Base-by-base conservation (phyloP, 2,329 filamentous ascomycete species). In the Aspergillus fumigatiaffinis region DNA sequence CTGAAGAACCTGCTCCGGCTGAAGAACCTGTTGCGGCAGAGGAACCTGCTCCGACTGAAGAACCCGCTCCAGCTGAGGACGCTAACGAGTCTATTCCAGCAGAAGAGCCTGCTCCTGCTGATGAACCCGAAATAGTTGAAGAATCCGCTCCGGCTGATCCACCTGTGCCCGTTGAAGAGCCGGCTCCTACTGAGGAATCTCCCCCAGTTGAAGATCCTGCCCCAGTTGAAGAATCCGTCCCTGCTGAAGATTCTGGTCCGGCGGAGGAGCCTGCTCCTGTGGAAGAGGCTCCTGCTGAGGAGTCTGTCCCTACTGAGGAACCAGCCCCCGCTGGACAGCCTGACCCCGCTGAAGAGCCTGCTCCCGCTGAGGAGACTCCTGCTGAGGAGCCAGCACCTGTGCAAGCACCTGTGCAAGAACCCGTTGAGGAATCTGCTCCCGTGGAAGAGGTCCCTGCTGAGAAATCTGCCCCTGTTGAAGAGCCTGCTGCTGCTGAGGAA, bases 331-430 rank as follows among this genome's bases (percentile, higher is more conserved):
- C 2, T 8, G 28, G 10, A 10, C n/a, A n/a, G n/a, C n/a, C n/a
- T n/a, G n/a, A n/a, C n/a, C 52, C 58, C 47, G 60, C 63, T 26
- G 56, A 62, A 32, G n/a, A 57, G 50, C 32, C 49, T 20, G 44
- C 51, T 29, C 50, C 29, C 20, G 54, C 29, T 12, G 54, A 60
- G 10, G 60, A 61, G 29, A n/a, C 28, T 42, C 28, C 60, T n/a
- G 42, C 57, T 25, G 61, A 62, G 51, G 57, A 63, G 25, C 53
- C 48, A n/a, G 26, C 61, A 9, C 52, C 53, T n/a, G 64, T 68
- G 44, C 64, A 62, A n/a, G 26, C 61, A 9, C 52, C 53, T n/a
- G 64, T 68, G 44, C 64, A 62, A 23, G 41, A 58, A 5, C 48
- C 63, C 21, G 63, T 48, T 46, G 60, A 67, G 49, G 58, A 63